Base-by-base conservation (phyloP, 768 basidiomycete species). In the Boletus reticulatus region DNA sequence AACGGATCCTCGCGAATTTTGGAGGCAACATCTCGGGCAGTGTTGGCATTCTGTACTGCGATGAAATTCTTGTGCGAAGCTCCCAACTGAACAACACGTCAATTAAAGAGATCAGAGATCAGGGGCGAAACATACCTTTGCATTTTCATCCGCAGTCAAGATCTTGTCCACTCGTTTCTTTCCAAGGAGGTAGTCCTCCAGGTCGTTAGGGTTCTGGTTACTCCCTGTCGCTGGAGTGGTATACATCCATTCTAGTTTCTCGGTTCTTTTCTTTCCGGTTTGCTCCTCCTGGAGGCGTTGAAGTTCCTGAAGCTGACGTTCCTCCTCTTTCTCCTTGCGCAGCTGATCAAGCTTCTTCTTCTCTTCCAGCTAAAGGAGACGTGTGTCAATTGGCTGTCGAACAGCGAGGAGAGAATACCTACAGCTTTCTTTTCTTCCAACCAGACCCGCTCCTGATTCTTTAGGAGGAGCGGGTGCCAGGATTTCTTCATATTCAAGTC, bases 401-500 rank as follows among this genome's bases (percentile, higher is more conserved):
- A 3, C 43, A 29, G 46, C 5, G 24, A 22, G 6, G 16, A 24
- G 38, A 48, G 31, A 34, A 17, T 16, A 80, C 90, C 65, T 69
- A 92, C 93, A 51, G 94, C 94, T 69, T 92, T 89, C 83, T 96
- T 94, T 75, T 99, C 97, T 73, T 96, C 91, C 53, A 98, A 82
- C 96, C 97, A 98, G 66, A 98, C 97, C 83, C 91, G 85, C 85
- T 96, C 93, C 87, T 98, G 96, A 76, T 96, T 96, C 72, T 93
- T 94, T 74, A 97, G 74, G 75, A 96, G 90, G 81, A 94, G 87
- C 82, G 95, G 95, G 72, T 98, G 95, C 95, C 95, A 98, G 61
- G 92, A 94, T 83, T 97, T 96, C 76, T 92, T 97, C 95, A 98
- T 98, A 69, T 98, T 98, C 71, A 98, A 80, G 73, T 98, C 95